Evolutionary conservation across 202 grass and related monocot species (phyloP), one percentile per base, ranked within the genome.

Genomic region (Panicum hallii): DNA sequence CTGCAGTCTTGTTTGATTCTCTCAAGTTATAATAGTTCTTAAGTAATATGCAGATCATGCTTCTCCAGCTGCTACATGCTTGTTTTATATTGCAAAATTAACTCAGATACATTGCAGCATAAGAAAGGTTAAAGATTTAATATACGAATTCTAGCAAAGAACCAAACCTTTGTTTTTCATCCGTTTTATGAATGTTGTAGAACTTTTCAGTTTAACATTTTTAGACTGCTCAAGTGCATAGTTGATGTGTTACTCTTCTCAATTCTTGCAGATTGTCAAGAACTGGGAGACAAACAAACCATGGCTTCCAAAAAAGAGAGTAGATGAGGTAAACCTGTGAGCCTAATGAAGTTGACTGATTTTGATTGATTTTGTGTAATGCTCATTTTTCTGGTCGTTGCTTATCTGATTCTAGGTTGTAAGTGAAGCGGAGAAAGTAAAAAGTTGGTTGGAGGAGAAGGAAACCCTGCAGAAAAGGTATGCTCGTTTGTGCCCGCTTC

Each of bases 401-500:
- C 19, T 70, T 30, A 49, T 84, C 9, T 63, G 52, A 28, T 28
- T 84, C 77, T 85, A 97, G 95, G 91, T 92, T 54, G 70, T 79
- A 74, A 95, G 81, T 74, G 93, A 95, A 87, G 85, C 91, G 61
- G 93, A 94, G 53, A 94, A 94, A 70, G 13, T 92, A 42, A 95
- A 87, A 70, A 74, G n/a, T 74, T 99, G 96, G 96, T 83, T 95
- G 74, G 88, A 89, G 65, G 96, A 95, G 72, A 92, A 95, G 88
- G 96, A 95, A 83, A 58, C 77, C n/a, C 80, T 95, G 53, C 97
- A 99, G 82, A 99, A 97, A 84, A 97, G 85, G 93, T 99, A 93
- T 79, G 76, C 34, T 16, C 41, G 20, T 32, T 58, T 57, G 19
- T 71, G 54, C 13, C 13, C 56, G 53, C 20, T 75, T 34, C 17